Evolutionary conservation across 106 monocot genomes (phyloP), one percentile per base, ranked within the genome.

Genomic region (Amphibolis antarctica): DNA sequence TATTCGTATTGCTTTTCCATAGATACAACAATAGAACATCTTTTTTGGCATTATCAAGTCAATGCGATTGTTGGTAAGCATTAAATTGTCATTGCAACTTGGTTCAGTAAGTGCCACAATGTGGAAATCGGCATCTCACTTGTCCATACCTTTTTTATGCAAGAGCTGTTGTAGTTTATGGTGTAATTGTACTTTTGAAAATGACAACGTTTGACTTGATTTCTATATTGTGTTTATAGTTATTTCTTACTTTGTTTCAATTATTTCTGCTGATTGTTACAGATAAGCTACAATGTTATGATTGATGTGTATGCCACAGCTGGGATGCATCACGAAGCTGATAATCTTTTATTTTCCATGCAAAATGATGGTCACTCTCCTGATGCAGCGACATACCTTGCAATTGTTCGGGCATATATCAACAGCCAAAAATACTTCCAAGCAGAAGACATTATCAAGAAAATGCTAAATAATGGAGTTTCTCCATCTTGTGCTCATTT

Each of bases 281-380:
- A 98, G 96, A 90, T 98, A 13, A 78, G 83, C 71, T 90, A 85
- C 75, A 82, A 98, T 63, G 72, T 80, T 28, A 98, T 98, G 84
- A 76, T 98, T 55, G 90, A 90, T 66, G 90, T 66, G 26, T 90
- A 81, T 55, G 86, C 90, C 60, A 80, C 78, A 58, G 73, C 74
- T 42, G 96, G 82, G 42, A 74, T 76, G n/a, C 53, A 76, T 48
- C 5, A 53, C 19, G 80, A 90, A 76, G 90, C 84, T 9, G 75
- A 80, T 14, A 55, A 63, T 69, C 66, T 90, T 57, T 69, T 98
- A 46, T 12, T 77, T 24, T 78, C 77, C n/a, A 90, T 98, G 96
- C 76, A 59, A 52, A 63, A 44, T 18, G 69, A 75, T 45, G 82
- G 82, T 18, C 78, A 69, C 70, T 65, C 22, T 59, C 96, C 96